phyloP scores from a whole-genome alignment of 2,329 filamentous ascomycete species.

The Cordyceps militaris region DNA sequence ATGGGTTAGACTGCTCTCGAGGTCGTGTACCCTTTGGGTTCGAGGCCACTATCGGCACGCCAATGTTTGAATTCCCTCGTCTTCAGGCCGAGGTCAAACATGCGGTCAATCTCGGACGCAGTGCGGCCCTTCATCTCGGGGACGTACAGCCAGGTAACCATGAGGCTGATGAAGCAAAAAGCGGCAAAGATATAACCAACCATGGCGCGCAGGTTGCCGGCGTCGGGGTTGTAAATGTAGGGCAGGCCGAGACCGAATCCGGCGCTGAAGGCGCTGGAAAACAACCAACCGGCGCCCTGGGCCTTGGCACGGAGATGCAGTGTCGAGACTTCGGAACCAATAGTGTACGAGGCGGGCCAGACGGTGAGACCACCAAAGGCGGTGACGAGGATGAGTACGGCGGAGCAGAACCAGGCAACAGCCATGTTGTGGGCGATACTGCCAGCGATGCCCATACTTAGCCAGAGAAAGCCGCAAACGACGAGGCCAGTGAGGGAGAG shows the following conservation, averaged over 20 bases:
- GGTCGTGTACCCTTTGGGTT: not conserved
- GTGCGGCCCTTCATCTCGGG: constrained; percentile 47
- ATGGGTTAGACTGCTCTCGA: not conserved
- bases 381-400: constrained; percentile 37
- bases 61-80: constrained; percentile 21
- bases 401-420: constrained; percentile 22
- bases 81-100: constrained; percentile 25
- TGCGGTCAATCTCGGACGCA: constrained; percentile 40
- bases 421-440: constrained; percentile 32
- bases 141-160: constrained; percentile 36
- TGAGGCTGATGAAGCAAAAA: constrained; percentile 28
- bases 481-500: constrained; percentile 31
- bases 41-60: not conserved
- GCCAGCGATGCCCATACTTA: constrained; percentile 40
- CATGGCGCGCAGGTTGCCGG: constrained; percentile 32
- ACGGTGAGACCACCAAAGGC: constrained; percentile 33
- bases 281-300: constrained; percentile 36
- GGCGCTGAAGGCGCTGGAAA: constrained; percentile 32
- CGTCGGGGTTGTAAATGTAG: constrained; percentile 40
- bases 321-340: constrained; percentile 36
- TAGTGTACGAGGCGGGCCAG: constrained; percentile 36
- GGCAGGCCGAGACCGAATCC: constrained; percentile 40
- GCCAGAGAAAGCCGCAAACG: constrained; percentile 32
- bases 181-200: constrained; percentile 35
- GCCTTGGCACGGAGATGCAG: constrained; percentile 36